These are phyloP conservation scores for Euptelea pleiosperma DNA, from an alignment of 164 flowering plant species.

Conservation along the genomic window DNA sequence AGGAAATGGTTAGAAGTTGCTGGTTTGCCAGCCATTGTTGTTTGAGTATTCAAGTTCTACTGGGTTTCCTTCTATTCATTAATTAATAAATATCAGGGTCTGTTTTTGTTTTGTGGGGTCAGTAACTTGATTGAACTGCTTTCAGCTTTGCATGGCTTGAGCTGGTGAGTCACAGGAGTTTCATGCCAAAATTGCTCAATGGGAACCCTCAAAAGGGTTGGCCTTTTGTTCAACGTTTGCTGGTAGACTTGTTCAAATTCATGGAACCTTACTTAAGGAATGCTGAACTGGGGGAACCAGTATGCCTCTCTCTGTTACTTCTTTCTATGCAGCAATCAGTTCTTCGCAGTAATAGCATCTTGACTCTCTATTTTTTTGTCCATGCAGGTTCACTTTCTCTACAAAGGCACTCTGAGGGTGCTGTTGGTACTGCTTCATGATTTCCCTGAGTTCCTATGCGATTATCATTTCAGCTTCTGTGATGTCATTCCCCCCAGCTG, in stretches of 20 bases:
- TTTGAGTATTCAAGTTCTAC: background rate
- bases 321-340: background rate
- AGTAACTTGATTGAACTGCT: conserved; percentile 17
- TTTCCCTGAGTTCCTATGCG: conserved; percentile 97
- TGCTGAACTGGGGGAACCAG: conserved; percentile 82
- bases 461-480: conserved; percentile 97
- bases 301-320: conserved; percentile 24
- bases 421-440: conserved; percentile 92
- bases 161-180: conserved; percentile 88
- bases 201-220: conserved; percentile 85
- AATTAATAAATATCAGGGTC: background rate
- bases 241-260: conserved; percentile 80
- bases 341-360: background rate
- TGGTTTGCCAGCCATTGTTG: background rate
- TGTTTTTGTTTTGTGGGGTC: background rate
- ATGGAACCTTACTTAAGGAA: conserved; percentile 94
- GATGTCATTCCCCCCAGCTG: conserved; percentile 97
- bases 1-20: background rate
- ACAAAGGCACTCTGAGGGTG: conserved; percentile 92
- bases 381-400: conserved; percentile 73
- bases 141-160: conserved; percentile 99
- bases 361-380: background rate
- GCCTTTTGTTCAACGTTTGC: conserved; percentile 80
- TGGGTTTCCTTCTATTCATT: background rate
- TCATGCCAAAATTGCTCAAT: conserved; percentile 90